phyloP scores from a whole-genome alignment of 805 yeast genomes.

The Candida sithepensis region DNA sequence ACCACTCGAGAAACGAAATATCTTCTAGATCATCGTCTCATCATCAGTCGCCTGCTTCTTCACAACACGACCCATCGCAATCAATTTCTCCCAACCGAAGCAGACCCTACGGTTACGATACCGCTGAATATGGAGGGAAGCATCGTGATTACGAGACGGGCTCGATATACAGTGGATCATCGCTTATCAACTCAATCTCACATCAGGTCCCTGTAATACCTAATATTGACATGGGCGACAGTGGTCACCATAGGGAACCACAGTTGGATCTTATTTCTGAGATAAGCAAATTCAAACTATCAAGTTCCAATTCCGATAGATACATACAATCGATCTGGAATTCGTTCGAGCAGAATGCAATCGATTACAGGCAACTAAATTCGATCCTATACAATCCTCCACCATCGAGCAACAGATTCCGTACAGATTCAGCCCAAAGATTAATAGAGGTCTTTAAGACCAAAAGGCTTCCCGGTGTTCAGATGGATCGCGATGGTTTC shows the following conservation, averaged over 20 bases:
- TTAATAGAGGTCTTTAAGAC: conserved; percentile 20
- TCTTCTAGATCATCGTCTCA: not conserved
- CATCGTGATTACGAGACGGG: not conserved
- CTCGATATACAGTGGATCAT: not conserved
- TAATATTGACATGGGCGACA: not conserved
- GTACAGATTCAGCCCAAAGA: conserved; percentile 13
- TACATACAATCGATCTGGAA: not conserved
- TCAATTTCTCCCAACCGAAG: not conserved
- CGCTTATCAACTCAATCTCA: not conserved
- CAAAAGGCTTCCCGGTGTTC: conserved; percentile 2
- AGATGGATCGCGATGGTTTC: conserved; percentile 26
- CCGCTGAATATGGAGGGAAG: not conserved
- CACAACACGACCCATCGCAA: not conserved
- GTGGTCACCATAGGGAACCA: not conserved
- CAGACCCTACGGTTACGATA: not conserved
- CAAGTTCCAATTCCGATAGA: not conserved
- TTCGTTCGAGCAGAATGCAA: not conserved
- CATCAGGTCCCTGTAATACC: not conserved
- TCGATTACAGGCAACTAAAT: not conserved
- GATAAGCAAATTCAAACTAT: not conserved
- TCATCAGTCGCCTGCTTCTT: not conserved
- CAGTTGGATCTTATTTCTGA: not conserved
- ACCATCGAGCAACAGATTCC: conserved; percentile 9
- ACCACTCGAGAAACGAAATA: not conserved
- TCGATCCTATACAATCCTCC: not conserved